Evolutionary conservation across 805 yeast species (phyloP).

Genomic region (Phaffomyces opuntiae): DNA sequence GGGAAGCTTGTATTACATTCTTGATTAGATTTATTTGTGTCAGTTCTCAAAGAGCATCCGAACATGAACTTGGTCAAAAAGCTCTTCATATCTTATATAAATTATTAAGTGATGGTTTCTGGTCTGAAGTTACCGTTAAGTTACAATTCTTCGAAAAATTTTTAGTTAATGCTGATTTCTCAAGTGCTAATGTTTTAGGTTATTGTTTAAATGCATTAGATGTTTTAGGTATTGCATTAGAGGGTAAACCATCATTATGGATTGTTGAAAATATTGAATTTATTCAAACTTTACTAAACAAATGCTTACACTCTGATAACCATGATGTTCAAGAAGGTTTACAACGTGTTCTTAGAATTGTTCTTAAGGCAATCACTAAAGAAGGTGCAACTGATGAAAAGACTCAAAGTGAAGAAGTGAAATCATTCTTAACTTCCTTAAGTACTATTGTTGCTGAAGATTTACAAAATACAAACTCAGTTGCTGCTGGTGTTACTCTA

Average conservation of each 20-base stretch:
- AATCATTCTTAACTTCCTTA: conserved; percentile 52
- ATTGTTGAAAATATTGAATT: conserved; percentile 62
- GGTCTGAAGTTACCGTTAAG: conserved; percentile 89
- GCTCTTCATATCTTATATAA: conserved; percentile 74
- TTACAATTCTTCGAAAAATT: conserved; percentile 84
- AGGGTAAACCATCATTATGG: conserved; percentile 75
- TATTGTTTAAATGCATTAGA: conserved; percentile 87
- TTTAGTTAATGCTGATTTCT: conserved; percentile 68
- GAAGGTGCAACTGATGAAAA: conserved; percentile 40
- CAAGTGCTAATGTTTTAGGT: conserved; percentile 60
- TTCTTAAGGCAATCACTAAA: conserved; percentile 57
- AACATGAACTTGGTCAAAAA: conserved; percentile 72
- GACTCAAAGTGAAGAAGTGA: conserved; percentile 55
- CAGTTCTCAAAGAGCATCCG: conserved; percentile 77
- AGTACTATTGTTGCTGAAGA: conserved; percentile 74
- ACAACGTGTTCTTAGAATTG: conserved; percentile 64
- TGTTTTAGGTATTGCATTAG: conserved; percentile 76
- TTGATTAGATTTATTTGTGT: conserved; percentile 83
- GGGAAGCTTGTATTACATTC: conserved; percentile 88
- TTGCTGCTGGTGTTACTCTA: conserved; percentile 80
- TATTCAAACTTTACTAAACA: conserved; percentile 69
- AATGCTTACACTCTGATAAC: conserved; percentile 73
- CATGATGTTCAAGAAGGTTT: conserved; percentile 82
- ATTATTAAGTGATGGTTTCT: conserved; percentile 61
- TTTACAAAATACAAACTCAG: conserved; percentile 60